A percentile compares a stretch with the other conserved stretches of the same genome.
phyloP scores from a whole-genome alignment of 2,329 filamentous ascomycete genomes.

The Akanthomyces lecanii region DNA sequence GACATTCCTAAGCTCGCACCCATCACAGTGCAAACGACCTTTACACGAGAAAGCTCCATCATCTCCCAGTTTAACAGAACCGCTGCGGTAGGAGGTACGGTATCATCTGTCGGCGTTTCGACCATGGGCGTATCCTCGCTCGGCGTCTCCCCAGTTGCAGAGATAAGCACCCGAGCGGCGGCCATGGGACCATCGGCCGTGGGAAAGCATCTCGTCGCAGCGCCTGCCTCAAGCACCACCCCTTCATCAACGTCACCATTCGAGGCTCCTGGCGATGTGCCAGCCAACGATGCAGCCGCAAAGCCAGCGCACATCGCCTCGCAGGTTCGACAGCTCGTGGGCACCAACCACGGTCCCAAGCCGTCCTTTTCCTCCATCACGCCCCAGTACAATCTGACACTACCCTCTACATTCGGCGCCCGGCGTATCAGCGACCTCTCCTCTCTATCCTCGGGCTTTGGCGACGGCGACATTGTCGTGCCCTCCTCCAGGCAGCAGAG shows the following conservation, averaged over 20 bases:
- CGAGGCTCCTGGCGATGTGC: background rate
- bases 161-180: background rate
- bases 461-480: slow-evolving; percentile 55
- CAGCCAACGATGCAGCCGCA: background rate
- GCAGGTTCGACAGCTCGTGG: background rate
- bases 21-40: slow-evolving; percentile 6
- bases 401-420: slow-evolving; percentile 32
- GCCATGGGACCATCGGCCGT: background rate
- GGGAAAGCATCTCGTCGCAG: background rate
- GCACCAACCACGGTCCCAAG: slow-evolving; percentile 4
- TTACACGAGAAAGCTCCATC: background rate
- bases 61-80: background rate
- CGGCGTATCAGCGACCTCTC: slow-evolving; percentile 50
- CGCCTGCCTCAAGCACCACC: background rate
- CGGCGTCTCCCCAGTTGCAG: background rate
- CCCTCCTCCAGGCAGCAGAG: slow-evolving; percentile 27
- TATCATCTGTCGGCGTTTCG: background rate
- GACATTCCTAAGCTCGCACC: background rate
- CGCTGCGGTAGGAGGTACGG: background rate
- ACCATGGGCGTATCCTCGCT: background rate
- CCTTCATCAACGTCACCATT: background rate
- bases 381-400: slow-evolving; percentile 26
- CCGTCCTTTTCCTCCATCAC: slow-evolving; percentile 13
- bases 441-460: slow-evolving; percentile 61
- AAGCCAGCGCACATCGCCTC: background rate